A percentile compares a stretch with the other conserved stretches of the same genome.
Conservation (phyloP, 306 rosid species). For the Boehmeria nivea region DNA sequence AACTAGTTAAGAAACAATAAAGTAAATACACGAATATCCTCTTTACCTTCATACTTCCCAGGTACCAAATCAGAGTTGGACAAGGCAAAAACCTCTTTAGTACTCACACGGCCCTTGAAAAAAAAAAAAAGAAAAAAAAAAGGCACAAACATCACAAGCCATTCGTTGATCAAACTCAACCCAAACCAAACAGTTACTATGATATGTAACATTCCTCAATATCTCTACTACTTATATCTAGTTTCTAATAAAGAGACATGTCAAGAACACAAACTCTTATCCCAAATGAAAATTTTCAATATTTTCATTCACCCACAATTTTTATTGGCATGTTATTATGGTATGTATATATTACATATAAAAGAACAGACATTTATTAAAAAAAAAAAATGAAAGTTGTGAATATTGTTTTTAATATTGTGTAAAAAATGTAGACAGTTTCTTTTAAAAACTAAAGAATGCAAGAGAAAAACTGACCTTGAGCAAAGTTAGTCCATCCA, state of each 20-base stretch:
- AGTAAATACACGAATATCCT: not conserved
- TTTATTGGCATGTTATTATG: no score
- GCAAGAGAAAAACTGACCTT: conserved; percentile 41
- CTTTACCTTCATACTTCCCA: conserved; percentile 79
- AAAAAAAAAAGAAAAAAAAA: not conserved
- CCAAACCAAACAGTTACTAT: not conserved
- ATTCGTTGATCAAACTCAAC: not conserved
- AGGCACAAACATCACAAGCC: no score
- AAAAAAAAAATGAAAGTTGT: no score
- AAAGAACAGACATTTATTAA: no score
- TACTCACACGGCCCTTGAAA: conserved; percentile 66
- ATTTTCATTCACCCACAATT: no score
- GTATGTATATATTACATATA: no score
- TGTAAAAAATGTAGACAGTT: not conserved
- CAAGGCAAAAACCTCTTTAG: conserved; percentile 74
- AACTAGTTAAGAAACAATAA: not conserved
- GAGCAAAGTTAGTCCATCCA: conserved; percentile 60
- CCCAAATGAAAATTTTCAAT: no score
- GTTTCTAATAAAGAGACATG: not conserved
- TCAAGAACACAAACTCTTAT: no score
- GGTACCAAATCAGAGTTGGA: conserved; percentile 92
- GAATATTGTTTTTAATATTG: no score
- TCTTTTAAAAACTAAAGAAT: conserved; percentile 1
- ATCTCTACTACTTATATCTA: no score
- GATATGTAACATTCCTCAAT: no score